A percentile compares a stretch with the other conserved stretches of the same genome.
Conservation (phyloP, 2,329 filamentous ascomycete genomes). For the Neonectria ditissima region DNA sequence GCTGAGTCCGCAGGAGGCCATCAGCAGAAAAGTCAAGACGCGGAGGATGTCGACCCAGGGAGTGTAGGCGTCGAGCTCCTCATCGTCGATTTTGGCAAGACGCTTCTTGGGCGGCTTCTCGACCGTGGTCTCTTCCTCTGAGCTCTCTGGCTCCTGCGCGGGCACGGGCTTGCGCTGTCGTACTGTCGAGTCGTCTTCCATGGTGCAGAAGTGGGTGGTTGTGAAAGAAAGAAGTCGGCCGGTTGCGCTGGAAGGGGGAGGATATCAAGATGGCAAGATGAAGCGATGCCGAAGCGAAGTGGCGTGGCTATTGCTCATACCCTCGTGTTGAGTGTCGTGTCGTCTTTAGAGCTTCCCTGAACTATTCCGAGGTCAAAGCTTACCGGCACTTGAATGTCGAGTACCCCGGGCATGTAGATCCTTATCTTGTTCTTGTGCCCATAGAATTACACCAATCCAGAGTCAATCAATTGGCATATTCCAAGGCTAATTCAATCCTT, state of each 20-base stretch:
- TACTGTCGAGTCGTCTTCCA: constrained; percentile 55
- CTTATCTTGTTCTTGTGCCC: neutral
- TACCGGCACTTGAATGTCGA: constrained; percentile 33
- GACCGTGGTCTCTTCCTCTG: constrained; percentile 43
- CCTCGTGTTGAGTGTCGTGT: constrained; percentile 30
- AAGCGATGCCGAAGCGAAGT: constrained; percentile 24
- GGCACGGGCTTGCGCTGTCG: constrained; percentile 59
- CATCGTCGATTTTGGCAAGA: constrained; percentile 48
- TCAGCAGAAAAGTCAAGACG: constrained; percentile 73
- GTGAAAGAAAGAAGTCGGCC: neutral
- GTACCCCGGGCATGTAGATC: neutral
- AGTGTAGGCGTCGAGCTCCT: constrained; percentile 65
- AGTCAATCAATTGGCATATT: no score
- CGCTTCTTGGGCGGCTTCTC: constrained; percentile 38
- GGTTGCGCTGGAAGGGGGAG: neutral
- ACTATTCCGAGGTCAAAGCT: constrained; percentile 34
- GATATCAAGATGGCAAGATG: neutral
- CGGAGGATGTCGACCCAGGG: constrained; percentile 75
- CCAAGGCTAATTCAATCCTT: no score
- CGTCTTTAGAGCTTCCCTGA: constrained; percentile 26
- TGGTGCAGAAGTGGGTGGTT: constrained; percentile 34
- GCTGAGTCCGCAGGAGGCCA: constrained; percentile 77
- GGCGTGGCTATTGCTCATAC: constrained; percentile 34
- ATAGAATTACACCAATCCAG: no score
- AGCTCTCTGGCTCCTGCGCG: constrained; percentile 35